A percentile compares a stretch with the other conserved stretches of the same genome.
phyloP scores from a whole-genome alignment of 1,284 basidiomycete genomes.

The Microbotryum violaceum region DNA sequence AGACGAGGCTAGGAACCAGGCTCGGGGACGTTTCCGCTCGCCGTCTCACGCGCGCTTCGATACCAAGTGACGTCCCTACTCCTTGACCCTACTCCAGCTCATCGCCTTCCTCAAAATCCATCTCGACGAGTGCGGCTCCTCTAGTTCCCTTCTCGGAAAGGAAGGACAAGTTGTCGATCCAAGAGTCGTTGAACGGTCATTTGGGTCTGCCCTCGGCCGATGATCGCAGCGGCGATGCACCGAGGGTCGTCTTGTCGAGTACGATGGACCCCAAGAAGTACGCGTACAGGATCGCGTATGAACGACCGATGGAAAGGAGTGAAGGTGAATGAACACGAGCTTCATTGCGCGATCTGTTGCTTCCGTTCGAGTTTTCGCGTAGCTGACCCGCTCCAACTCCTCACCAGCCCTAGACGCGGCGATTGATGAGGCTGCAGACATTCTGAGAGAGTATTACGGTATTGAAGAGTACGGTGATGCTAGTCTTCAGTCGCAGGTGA shows the following conservation, averaged over 20 bases:
- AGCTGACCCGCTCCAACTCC: neutral
- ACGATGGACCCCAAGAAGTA: constrained; percentile 28
- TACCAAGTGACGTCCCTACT: too few species aligned
- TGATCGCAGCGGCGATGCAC: constrained; percentile 5
- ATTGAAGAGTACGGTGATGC: constrained; percentile 67
- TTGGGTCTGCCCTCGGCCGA: constrained; percentile 16
- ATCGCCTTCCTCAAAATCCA: neutral
- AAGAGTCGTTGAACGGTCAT: constrained; percentile 34
- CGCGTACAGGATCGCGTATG: constrained; percentile 77
- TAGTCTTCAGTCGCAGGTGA: constrained; percentile 57
- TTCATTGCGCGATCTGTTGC: too few species aligned
- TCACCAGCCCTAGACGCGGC: constrained; percentile 63
- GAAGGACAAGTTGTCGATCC: constrained; percentile 11
- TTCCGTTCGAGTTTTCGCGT: neutral
- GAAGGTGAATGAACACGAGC: constrained; percentile 51
- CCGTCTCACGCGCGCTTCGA: too few species aligned
- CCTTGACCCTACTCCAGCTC: too few species aligned
- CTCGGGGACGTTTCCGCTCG: too few species aligned
- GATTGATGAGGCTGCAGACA: constrained; percentile 72
- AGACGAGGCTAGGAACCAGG: too few species aligned
- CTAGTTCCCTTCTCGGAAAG: constrained; percentile 21
- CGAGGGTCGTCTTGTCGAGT: constrained; percentile 22
- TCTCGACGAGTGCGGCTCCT: constrained; percentile 3
- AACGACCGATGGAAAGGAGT: constrained; percentile 71
- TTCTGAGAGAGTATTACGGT: constrained; percentile 61